Evolutionary conservation across 345 rosid genomes (phyloP), one percentile per base, ranked within the genome.

Genomic region (Eucalyptus polyanthemos): DNA sequence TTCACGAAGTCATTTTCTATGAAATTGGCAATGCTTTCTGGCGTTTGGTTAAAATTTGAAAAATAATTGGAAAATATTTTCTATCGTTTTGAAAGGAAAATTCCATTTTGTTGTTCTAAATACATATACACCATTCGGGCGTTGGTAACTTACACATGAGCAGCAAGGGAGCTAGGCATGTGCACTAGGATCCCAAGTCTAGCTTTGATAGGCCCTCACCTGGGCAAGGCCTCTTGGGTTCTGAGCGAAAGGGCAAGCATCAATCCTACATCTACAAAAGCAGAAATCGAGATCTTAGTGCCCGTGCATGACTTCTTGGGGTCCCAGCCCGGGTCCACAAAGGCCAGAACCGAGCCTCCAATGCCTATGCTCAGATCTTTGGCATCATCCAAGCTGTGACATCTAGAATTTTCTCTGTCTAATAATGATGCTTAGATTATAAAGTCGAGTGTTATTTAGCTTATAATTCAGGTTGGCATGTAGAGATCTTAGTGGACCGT

Each of bases 1-100:
- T 56, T 56, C 62, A 56, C 62, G 58, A 53, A 2, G 0, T 53
- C 11, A 0, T 53, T 53, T 53, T 53, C 58, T 1, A 53, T 1
- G 58, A 53, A 53, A 53, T 21, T 53, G 5, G 25, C 25, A 56
- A 56, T 56, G 13, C 5, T 24, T 56, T 24, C 27, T 24, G 62
- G 29, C 62, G 13, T 56, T 22, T 56, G 62, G 62, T 56, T 56
- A 11, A 56, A 56, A 56, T 56, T 56, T 56, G 29, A 56, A 4
- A 56, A 56, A 56, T 3, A 53, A 53, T 53, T 4, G 58, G 62
- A 56, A 25, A 24, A 56, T 56, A 1, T 10, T 56, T 56, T 56
- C 13, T 24, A 24, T 24, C 12, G 3, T 4, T 53, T 17, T 8
- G 4, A 53, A 2, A 53, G 25, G 24, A 19, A 56, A 24, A 22